Conservation (phyloP, 2,329 filamentous ascomycete genomes). For the Monilinia vaccinii-corymbosi region DNA sequence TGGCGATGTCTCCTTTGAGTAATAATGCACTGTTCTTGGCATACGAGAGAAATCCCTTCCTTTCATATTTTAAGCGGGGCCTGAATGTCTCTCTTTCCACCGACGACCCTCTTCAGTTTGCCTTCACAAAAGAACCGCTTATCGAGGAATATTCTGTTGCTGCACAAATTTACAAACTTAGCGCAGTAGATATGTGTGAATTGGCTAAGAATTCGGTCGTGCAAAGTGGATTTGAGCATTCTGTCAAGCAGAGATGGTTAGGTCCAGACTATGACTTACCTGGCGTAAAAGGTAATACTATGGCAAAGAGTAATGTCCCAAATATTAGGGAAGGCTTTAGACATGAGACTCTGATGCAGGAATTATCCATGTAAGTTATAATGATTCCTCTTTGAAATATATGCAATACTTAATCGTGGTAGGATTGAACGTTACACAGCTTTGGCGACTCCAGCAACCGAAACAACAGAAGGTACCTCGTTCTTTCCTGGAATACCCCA, state of each 20-base stretch:
- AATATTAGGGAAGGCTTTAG: conserved; percentile 86
- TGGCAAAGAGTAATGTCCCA: conserved; percentile 94
- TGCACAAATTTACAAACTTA: conserved; percentile 96
- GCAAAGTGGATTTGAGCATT: conserved; percentile 87
- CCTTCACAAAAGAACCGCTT: conserved; percentile 94
- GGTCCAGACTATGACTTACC: conserved; percentile 68
- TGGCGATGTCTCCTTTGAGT: conserved; percentile 97
- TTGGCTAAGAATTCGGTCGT: conserved; percentile 91
- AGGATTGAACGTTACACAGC: conserved; percentile 31
- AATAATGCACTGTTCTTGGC: conserved; percentile 96
- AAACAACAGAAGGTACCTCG: conserved; percentile 21
- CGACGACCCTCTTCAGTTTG: conserved; percentile 94
- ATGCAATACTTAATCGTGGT: conserved; percentile 11
- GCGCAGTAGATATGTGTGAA: conserved; percentile 96
- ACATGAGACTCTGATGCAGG: conserved; percentile 75
- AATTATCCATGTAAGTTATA: conserved; percentile 66
- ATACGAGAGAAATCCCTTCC: conserved; percentile 93
- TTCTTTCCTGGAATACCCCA: conserved; percentile 23
- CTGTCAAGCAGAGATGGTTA: conserved; percentile 86
- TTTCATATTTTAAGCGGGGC: conserved; percentile 90
- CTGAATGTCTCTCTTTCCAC: conserved; percentile 94
- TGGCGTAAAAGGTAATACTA: conserved; percentile 77
- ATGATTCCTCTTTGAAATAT: background rate
- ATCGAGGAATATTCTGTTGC: conserved; percentile 98
- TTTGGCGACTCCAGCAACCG: conserved; percentile 11